Base-by-base conservation (phyloP, 345 rosid genomes). In the Melaleuca quinquenervia region DNA sequence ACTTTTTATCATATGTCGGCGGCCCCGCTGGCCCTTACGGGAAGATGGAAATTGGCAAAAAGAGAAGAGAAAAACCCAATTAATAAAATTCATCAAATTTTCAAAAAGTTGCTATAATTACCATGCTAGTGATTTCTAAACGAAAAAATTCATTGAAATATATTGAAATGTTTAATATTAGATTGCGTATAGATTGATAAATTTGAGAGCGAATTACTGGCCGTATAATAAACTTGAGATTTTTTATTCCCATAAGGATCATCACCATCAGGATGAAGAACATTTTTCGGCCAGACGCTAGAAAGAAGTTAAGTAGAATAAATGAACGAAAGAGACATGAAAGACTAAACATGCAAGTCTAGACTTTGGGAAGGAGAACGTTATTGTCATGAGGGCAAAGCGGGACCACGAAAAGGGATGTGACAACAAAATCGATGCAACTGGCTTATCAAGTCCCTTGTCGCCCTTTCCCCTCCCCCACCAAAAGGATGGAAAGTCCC, bases 181-280 rank as follows among this genome's bases (percentile, higher is more conserved):
- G n/a, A n/a, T n/a, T n/a, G n/a, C n/a, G n/a, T n/a, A n/a, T n/a
- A n/a, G 4, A 16, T 32, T 8, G 11, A 64, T 29, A 64, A 16
- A 3, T 32, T 16, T 32, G 32, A 0, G 22, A 64, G 7, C 2
- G 24, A 64, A 64, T 64, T 15, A 8, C 2, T 1, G 7, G 8
- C 6, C 11, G 1, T 1, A 16, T 0, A 64, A 15, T 8, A 29
- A 4, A 16, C 32, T 29, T 16, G 16, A 15, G 20, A 2, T 2
- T 16, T 64, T 64, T 16, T 29, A n/a, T n/a, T n/a, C n/a, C n/a
- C n/a, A n/a, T n/a, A n/a, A n/a, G n/a, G n/a, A n/a, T n/a, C n/a
- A n/a, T n/a, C n/a, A n/a, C n/a, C n/a, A n/a, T n/a, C n/a, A 62
- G 18, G 36, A 32, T 8, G 75, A 62, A 14, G 29, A 62, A 62